These are phyloP conservation scores for Amaranthus cruentus DNA, from an alignment of 148 eudicot genomes.

Conservation along the genomic window DNA sequence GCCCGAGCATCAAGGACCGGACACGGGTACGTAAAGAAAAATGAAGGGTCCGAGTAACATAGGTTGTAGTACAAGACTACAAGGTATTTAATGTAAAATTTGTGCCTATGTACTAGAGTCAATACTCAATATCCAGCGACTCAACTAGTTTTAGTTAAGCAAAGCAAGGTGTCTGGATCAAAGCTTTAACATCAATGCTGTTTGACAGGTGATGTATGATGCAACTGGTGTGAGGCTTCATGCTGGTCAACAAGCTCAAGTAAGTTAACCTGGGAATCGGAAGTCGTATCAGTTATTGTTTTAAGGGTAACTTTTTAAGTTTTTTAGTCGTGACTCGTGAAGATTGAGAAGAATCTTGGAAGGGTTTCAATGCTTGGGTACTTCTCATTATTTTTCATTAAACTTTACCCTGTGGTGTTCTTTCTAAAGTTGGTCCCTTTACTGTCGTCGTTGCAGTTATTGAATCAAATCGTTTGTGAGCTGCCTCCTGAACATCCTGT, in stretches of 20 bases:
- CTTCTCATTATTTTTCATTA: not conserved
- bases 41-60: too few species aligned
- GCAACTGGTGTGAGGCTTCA: constrained; percentile 83
- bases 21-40: too few species aligned
- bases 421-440: constrained; percentile 8
- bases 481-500: constrained; percentile 77
- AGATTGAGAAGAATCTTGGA: not conserved
- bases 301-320: not conserved
- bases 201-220: constrained; percentile 75
- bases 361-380: not conserved
- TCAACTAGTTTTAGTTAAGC: too few species aligned
- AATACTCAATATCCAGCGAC: too few species aligned
- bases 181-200: not conserved
- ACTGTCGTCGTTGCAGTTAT: constrained; percentile 23
- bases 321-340: not conserved
- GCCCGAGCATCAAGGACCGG: too few species aligned
- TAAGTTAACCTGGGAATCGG: constrained; percentile 30
- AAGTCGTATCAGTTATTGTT: not conserved
- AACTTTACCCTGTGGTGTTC: not conserved
- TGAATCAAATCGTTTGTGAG: constrained; percentile 58
- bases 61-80: too few species aligned
- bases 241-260: constrained; percentile 95
- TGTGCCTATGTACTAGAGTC: too few species aligned
- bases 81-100: too few species aligned
- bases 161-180: too few species aligned